A percentile compares a stretch with the other conserved stretches of the same genome.
phyloP scores from a whole-genome alignment of 768 basidiomycete species.

The Lactarius hatsudake region DNA sequence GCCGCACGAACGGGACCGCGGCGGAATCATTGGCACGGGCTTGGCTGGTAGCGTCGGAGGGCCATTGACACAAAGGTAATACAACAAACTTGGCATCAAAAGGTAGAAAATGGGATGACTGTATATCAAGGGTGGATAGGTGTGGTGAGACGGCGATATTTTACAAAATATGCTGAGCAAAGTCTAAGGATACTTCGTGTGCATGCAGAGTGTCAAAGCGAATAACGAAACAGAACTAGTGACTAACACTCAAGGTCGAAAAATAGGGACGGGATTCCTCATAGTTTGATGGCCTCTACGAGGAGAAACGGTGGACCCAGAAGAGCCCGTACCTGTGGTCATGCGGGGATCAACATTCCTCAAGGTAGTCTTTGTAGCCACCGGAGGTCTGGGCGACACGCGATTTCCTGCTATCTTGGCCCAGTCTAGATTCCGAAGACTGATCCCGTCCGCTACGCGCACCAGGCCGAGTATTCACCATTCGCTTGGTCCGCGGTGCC shows the following conservation, averaged over 20 bases:
- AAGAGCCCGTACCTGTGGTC: constrained; percentile 5
- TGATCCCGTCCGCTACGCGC: constrained; percentile 5
- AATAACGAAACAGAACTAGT: constrained; percentile 3
- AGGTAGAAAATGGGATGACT: background rate
- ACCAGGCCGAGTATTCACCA: constrained; percentile 7
- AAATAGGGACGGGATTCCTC: constrained; percentile 1
- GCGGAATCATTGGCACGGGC: background rate
- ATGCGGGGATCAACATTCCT: constrained; percentile 10
- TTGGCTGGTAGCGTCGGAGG: background rate
- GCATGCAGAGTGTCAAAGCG: background rate
- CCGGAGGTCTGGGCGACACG: constrained; percentile 2
- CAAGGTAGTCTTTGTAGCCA: constrained; percentile 23
- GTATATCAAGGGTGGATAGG: constrained; percentile 6
- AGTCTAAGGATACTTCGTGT: constrained; percentile 9
- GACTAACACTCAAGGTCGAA: constrained; percentile 15
- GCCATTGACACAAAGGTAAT: background rate
- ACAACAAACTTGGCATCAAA: background rate
- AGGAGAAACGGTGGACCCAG: constrained; percentile 3
- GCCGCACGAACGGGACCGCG: background rate
- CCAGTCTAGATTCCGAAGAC: constrained; percentile 5
- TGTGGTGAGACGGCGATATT: constrained; percentile 14
- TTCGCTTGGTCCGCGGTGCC: background rate
- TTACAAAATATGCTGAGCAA: constrained; percentile 20
- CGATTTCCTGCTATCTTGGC: constrained; percentile 2
- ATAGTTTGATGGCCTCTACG: constrained; percentile 7